Percentiles rank a stretch among this genome's conserved stretches.
Evolutionary conservation across 2,329 filamentous ascomycete species (phyloP).

Genomic region (Neonectria sp.): DNA sequence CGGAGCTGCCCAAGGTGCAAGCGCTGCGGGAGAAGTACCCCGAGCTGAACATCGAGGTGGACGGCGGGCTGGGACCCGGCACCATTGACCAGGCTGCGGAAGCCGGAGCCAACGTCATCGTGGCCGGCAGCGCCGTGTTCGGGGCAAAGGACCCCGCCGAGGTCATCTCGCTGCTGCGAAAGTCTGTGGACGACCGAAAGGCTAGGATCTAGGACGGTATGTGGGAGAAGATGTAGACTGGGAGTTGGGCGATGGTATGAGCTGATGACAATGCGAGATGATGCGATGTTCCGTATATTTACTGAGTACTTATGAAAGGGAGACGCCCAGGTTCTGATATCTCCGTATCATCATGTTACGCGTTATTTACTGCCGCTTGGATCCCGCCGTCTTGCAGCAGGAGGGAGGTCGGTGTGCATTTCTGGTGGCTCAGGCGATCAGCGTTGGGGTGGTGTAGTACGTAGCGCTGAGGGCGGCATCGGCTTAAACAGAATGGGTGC

Average conservation of each 20-base stretch:
- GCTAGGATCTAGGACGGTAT: slow-evolving; percentile 50
- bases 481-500: neutral
- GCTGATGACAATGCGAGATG: slow-evolving; percentile 12
- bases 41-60: slow-evolving; percentile 96
- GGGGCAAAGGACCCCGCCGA: slow-evolving; percentile 89
- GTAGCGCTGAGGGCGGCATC: slow-evolving; percentile 19
- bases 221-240: slow-evolving; percentile 31
- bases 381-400: slow-evolving; percentile 8
- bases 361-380: slow-evolving; percentile 19
- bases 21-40: slow-evolving; percentile 89
- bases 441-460: neutral
- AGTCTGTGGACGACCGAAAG: slow-evolving; percentile 78
- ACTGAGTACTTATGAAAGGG: neutral
- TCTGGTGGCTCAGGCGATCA: neutral
- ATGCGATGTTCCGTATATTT: neutral
- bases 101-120: slow-evolving; percentile 97
- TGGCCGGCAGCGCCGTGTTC: slow-evolving; percentile 96
- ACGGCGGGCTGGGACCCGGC: slow-evolving; percentile 88
- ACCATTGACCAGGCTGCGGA: slow-evolving; percentile 96
- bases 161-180: slow-evolving; percentile 86
- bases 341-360: neutral
- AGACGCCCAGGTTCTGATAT: neutral
- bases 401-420: neutral
- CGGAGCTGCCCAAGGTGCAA: slow-evolving; percentile 93
- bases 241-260: slow-evolving; percentile 38